Conservation (phyloP, 768 basidiomycete species). For the Pholiota microspora region DNA sequence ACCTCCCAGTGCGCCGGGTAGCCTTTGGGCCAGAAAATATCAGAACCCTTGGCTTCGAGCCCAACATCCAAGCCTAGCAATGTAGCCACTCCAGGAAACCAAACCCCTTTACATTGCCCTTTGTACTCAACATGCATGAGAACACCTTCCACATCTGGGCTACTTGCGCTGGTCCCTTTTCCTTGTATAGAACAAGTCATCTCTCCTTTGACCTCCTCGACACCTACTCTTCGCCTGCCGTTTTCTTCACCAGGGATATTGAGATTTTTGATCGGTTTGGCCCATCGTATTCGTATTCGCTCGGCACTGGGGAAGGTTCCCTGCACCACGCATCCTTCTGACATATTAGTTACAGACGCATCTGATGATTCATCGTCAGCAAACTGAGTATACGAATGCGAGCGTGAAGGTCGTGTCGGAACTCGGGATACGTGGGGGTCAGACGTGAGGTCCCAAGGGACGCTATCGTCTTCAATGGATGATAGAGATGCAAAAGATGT, state of each 20-base stretch:
- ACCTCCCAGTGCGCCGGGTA: conserved; percentile 56
- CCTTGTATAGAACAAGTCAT: conserved; percentile 62
- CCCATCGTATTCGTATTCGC: conserved; percentile 76
- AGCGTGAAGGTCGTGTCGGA: conserved; percentile 45
- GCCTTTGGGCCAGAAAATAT: conserved; percentile 63
- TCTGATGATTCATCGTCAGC: conserved; percentile 85
- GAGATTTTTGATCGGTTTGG: conserved; percentile 53
- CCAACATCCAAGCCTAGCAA: conserved; percentile 76
- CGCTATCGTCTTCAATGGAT: conserved; percentile 68
- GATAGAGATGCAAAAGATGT: conserved; percentile 73
- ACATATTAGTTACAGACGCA: conserved; percentile 51
- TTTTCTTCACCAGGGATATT: conserved; percentile 44
- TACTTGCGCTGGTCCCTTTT: conserved; percentile 35
- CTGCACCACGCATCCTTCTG: conserved; percentile 66
- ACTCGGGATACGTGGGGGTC: conserved; percentile 73
- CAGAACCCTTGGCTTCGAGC: conserved; percentile 65
- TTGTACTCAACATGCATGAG: conserved; percentile 69
- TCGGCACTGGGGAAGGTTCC: conserved; percentile 80
- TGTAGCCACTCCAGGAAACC: conserved; percentile 83
- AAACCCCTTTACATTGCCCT: conserved; percentile 71
- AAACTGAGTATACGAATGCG: conserved; percentile 64
- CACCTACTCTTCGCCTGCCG: conserved; percentile 66
- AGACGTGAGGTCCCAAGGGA: conserved; percentile 72
- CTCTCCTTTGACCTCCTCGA: conserved; percentile 65
- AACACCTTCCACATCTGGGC: conserved; percentile 46